phyloP scores from a whole-genome alignment of 192 early-diverging fungal species.

The Backusella psychrophila region DNA sequence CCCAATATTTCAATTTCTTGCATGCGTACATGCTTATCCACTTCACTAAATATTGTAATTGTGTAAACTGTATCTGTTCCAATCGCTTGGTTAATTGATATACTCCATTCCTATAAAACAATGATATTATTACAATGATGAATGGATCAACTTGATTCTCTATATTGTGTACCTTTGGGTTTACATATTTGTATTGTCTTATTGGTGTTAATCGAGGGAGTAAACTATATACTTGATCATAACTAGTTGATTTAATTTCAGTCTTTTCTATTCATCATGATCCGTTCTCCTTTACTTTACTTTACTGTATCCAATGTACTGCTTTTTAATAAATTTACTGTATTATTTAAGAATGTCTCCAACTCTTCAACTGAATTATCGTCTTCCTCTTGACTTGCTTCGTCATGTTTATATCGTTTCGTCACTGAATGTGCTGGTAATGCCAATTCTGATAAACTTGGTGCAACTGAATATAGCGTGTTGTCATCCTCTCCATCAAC shows the following conservation, averaged over 20 bases:
- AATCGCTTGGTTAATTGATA: neutral
- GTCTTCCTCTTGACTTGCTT: neutral
- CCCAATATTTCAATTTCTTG: constrained; percentile 9
- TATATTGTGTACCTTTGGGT: neutral
- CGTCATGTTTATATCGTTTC: neutral
- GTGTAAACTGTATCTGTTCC: constrained; percentile 1
- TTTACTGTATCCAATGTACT: neutral
- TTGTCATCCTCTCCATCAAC: neutral
- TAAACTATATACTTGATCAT: neutral
- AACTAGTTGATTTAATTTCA: neutral
- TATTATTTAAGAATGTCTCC: neutral
- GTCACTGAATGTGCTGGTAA: neutral
- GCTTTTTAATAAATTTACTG: neutral
- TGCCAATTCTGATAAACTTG: neutral
- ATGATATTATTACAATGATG: neutral
- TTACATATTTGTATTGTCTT: neutral
- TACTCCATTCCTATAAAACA: neutral
- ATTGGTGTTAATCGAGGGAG: neutral
- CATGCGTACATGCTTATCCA: neutral
- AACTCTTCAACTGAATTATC: neutral
- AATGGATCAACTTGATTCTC: too few relatives aligned
- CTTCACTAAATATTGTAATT: neutral
- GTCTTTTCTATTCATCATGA: neutral
- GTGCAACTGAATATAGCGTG: neutral
- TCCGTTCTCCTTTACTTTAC: neutral